phyloP scores from a whole-genome alignment of 805 yeast genomes.

The Nakazawaea anatomiae region DNA sequence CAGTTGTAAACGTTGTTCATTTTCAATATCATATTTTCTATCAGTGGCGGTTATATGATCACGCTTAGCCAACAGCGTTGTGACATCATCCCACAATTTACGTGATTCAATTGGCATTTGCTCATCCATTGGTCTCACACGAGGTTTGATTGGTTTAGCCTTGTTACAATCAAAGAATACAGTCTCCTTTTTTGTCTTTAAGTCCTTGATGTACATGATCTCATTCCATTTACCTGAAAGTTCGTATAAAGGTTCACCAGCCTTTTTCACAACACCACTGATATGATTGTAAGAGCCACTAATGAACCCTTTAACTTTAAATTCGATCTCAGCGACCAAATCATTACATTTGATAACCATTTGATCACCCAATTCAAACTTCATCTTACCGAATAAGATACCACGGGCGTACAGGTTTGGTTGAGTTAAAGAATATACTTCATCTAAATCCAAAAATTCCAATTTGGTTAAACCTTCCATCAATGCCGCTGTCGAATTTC shows the following conservation, averaged over 20 bases:
- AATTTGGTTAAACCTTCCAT: constrained; percentile 88
- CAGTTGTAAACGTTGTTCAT: constrained; percentile 72
- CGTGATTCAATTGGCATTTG: constrained; percentile 83
- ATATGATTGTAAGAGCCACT: constrained; percentile 90
- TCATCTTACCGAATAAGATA: constrained; percentile 82
- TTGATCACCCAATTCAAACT: constrained; percentile 90
- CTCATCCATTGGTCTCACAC: constrained; percentile 69
- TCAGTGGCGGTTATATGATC: constrained; percentile 83
- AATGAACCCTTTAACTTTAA: constrained; percentile 91
- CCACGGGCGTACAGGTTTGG: constrained; percentile 96
- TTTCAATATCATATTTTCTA: constrained; percentile 83
- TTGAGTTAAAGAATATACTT: constrained; percentile 75
- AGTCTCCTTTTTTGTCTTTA: constrained; percentile 38
- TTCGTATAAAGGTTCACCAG: constrained; percentile 54
- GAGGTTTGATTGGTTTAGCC: constrained; percentile 52
- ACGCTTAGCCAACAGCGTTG: constrained; percentile 71
- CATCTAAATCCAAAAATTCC: constrained; percentile 52
- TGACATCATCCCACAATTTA: constrained; percentile 75
- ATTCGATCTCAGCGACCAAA: constrained; percentile 76
- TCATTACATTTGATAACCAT: constrained; percentile 66
- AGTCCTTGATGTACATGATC: constrained; percentile 60
- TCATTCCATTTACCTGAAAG: constrained; percentile 94
- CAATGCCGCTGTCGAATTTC: constrained; percentile 94
- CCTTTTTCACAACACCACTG: constrained; percentile 59
- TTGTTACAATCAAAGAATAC: constrained; percentile 57